These are phyloP conservation scores for Gossypium aridum DNA, from an alignment of 441 rosid genomes.

Conservation along the genomic window DNA sequence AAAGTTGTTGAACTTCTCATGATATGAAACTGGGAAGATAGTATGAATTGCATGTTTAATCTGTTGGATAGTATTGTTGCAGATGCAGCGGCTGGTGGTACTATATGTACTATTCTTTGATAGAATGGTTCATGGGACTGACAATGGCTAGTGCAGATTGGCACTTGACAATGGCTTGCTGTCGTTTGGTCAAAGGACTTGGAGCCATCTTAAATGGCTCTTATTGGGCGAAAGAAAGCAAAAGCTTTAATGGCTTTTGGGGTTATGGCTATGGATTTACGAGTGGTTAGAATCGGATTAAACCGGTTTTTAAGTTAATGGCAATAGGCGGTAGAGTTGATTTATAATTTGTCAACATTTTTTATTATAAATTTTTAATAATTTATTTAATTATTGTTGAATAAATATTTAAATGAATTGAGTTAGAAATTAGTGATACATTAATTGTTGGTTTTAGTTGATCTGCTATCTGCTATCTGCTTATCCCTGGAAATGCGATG, in stretches of 20 bases:
- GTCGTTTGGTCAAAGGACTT: not conserved
- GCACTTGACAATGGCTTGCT: not conserved
- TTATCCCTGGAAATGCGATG: too few species aligned
- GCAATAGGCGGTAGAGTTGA: too few species aligned
- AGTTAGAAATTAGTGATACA: too few species aligned
- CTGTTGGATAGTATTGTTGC: not conserved
- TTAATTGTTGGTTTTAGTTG: too few species aligned
- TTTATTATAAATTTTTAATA: too few species aligned
- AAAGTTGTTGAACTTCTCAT: too few species aligned
- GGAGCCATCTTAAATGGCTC: not conserved
- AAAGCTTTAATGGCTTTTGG: not conserved
- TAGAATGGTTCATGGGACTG: not conserved
- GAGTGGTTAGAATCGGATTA: not conserved
- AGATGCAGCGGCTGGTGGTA: not conserved
- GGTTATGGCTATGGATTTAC: not conserved
- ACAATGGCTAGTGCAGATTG: not conserved
- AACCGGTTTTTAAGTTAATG: too few species aligned
- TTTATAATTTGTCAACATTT: too few species aligned
- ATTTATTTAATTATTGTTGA: too few species aligned
- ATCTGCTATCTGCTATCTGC: too few species aligned
- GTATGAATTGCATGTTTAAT: not conserved
- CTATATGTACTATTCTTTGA: too few species aligned
- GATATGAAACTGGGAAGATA: not conserved
- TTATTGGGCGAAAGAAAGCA: not conserved
- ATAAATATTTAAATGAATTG: too few species aligned